phyloP scores from a whole-genome alignment of 768 basidiomycete species.

The Rickenella mellea region DNA sequence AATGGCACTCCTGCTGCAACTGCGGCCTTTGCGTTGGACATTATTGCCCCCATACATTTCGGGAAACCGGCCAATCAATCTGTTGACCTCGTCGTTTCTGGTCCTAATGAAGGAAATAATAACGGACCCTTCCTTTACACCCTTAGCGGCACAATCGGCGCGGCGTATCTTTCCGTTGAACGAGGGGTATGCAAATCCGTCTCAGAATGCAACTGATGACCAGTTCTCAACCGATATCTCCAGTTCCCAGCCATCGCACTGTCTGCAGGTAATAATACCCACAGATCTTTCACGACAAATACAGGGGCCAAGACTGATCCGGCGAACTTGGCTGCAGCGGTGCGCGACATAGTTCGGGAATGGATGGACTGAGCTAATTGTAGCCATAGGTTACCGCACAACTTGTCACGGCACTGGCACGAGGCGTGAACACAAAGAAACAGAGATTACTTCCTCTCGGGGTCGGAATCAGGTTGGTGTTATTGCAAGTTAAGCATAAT shows the following conservation, averaged over 20 bases:
- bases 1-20: conserved; percentile 23
- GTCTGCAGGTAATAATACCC: conserved; percentile 19
- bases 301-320: conserved; percentile 16
- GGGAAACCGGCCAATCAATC: conserved; percentile 9
- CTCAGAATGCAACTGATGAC: not conserved
- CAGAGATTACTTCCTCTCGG: conserved; percentile 17
- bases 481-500: not conserved
- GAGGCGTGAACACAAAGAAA: conserved; percentile 13
- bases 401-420: conserved; percentile 18
- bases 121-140: conserved; percentile 20
- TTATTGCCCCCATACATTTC: conserved; percentile 17
- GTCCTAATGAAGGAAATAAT: conserved; percentile 22
- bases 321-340: conserved; percentile 18
- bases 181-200: conserved; percentile 14
- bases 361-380: not conserved
- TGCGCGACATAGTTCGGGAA: not conserved
- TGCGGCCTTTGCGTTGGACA: conserved; percentile 19
- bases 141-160: conserved; percentile 21
- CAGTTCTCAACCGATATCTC: not conserved
- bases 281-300: conserved; percentile 20
- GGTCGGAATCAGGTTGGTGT: conserved; percentile 17
- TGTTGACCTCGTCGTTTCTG: conserved; percentile 21
- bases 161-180: conserved; percentile 18
- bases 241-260: conserved; percentile 21
- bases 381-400: conserved; percentile 8